Percentiles rank a stretch among this genome's conserved stretches.
Conservation (phyloP, 805 yeast species). For the Metschnikowia matae region DNA sequence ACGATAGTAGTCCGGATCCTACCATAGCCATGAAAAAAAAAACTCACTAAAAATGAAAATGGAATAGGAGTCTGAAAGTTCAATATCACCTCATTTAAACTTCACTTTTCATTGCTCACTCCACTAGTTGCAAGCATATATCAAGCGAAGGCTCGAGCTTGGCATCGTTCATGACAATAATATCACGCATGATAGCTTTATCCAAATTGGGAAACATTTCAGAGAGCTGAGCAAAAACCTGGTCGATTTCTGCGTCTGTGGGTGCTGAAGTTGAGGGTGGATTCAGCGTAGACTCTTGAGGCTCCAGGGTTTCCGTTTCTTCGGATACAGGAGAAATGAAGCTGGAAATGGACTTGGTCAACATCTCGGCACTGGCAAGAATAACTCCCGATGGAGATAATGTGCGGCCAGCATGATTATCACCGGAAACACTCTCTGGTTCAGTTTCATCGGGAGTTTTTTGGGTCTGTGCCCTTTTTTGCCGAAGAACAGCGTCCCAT, state of each 20-base stretch:
- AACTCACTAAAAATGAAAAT: too few relatives aligned
- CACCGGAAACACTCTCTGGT: too few relatives aligned
- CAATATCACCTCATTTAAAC: too few relatives aligned
- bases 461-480: constrained; percentile 5
- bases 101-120: not conserved
- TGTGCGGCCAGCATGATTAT: constrained; percentile 3
- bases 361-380: constrained; percentile 46
- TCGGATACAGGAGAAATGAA: constrained; percentile 38
- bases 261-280: constrained; percentile 2
- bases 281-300: not conserved
- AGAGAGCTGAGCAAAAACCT: constrained; percentile 44
- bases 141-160: constrained; percentile 74
- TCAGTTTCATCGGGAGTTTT: not conserved
- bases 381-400: constrained; percentile 39
- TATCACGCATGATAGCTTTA: constrained; percentile 62
- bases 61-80: too few relatives aligned
- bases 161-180: constrained; percentile 60
- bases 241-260: constrained; percentile 4
- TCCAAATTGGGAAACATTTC: constrained; percentile 79
- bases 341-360: constrained; percentile 46
- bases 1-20: too few relatives aligned
- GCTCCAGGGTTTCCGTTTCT: constrained; percentile 6
- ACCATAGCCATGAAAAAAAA: too few relatives aligned
- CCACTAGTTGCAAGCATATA: constrained; percentile 39
- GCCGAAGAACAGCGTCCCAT: constrained; percentile 37